Percentiles rank a stretch among this genome's conserved stretches.
phyloP scores from a whole-genome alignment of 768 basidiomycete species.

The Phaffia australis region DNA sequence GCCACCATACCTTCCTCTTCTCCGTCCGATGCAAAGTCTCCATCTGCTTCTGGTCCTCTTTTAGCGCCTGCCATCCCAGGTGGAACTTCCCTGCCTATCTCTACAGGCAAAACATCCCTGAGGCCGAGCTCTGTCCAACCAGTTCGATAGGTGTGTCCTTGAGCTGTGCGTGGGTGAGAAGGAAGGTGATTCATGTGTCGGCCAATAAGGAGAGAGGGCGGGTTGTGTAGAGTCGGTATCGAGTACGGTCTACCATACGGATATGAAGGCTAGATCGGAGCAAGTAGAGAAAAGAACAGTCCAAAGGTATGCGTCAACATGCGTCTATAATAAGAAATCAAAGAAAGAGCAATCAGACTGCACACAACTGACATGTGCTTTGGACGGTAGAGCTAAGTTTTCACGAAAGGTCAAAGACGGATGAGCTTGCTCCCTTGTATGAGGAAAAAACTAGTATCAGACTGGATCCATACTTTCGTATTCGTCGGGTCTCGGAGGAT shows the following conservation, averaged over 20 bases:
- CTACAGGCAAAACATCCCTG: constrained; percentile 6
- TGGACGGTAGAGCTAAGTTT: constrained; percentile 16
- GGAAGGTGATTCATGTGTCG: background rate
- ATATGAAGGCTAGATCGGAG: constrained; percentile 16
- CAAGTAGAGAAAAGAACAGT: background rate
- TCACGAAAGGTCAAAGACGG: background rate
- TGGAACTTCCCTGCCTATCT: constrained; percentile 17
- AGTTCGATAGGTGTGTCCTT: background rate
- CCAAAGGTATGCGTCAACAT: background rate
- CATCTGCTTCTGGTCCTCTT: constrained; percentile 18
- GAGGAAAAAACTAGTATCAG: background rate
- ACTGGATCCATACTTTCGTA: constrained; percentile 13
- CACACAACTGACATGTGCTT: constrained; percentile 13
- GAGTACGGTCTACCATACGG: constrained; percentile 24
- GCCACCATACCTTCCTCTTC: background rate
- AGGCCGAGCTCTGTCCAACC: constrained; percentile 16
- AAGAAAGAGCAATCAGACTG: background rate
- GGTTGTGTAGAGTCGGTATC: background rate
- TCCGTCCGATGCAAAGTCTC: background rate
- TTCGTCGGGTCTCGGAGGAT: constrained; percentile 24
- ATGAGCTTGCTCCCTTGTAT: background rate
- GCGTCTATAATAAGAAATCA: too few relatives aligned
- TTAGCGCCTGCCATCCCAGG: constrained; percentile 26
- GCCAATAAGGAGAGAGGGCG: constrained; percentile 1
- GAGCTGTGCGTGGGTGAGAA: background rate